Conservation (phyloP, 345 rosid species). For the Syzygium oleosum region DNA sequence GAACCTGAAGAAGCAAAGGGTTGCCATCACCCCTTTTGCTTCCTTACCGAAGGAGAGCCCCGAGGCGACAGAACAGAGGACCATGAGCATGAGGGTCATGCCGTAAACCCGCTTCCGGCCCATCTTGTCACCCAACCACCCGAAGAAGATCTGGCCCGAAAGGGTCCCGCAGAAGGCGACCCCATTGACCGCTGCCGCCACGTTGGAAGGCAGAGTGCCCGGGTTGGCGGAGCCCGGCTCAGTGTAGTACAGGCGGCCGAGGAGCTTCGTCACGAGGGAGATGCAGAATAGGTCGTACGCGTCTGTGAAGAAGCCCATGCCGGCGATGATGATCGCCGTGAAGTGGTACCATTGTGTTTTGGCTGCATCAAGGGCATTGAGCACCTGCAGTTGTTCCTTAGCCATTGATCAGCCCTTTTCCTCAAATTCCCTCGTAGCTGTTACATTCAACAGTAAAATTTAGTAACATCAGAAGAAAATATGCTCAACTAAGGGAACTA, state of each 20-base stretch:
- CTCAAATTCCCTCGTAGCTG: neutral
- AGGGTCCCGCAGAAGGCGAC: slow-evolving; percentile 53
- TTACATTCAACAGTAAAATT: neutral
- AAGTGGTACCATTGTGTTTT: slow-evolving; percentile 50
- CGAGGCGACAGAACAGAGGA: slow-evolving; percentile 45
- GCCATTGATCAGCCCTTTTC: slow-evolving; percentile 15
- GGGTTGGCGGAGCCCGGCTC: neutral
- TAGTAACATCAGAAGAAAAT: neutral
- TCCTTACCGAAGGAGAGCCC: slow-evolving; percentile 61
- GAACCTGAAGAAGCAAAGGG: slow-evolving; percentile 58
- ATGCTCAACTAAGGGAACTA: neutral
- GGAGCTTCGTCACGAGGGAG: slow-evolving; percentile 32
- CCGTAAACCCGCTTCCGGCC: slow-evolving; percentile 67
- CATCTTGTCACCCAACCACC: slow-evolving; percentile 46
- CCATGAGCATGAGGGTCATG: slow-evolving; percentile 41
- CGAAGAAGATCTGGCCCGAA: slow-evolving; percentile 53
- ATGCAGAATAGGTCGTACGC: slow-evolving; percentile 60
- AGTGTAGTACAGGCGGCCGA: slow-evolving; percentile 36
- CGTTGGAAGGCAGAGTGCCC: slow-evolving; percentile 6
- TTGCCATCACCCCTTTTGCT: slow-evolving; percentile 36
- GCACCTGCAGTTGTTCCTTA: slow-evolving; percentile 19
- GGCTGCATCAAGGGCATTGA: slow-evolving; percentile 40
- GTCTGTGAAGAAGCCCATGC: slow-evolving; percentile 62
- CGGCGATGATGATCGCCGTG: slow-evolving; percentile 51
- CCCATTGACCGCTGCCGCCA: slow-evolving; percentile 23